Percentiles rank a stretch among this genome's conserved stretches.
Evolutionary conservation across 768 basidiomycete species (phyloP).

Genomic region (Mycena galopus): DNA sequence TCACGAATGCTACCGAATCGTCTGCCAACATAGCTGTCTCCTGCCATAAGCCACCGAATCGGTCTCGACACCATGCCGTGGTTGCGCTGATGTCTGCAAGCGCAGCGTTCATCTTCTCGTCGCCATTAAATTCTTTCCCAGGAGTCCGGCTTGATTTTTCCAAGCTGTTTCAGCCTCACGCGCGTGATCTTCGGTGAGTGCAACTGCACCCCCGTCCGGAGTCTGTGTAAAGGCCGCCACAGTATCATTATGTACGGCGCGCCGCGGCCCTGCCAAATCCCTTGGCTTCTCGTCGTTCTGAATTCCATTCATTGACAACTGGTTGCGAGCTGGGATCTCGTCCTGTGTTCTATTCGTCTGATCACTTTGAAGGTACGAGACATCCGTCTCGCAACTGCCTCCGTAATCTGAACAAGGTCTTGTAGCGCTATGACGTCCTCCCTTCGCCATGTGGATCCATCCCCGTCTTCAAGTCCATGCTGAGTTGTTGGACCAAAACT

Average conservation of each 20-base stretch:
- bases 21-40: no score
- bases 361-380: conserved; percentile 1
- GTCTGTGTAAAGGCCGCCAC: no score
- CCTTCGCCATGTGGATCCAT: neutral
- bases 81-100: neutral
- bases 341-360: neutral
- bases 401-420: conserved; percentile 2
- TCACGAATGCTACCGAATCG: no score
- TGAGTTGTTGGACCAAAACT: conserved; percentile 5
- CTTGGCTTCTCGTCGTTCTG: neutral
- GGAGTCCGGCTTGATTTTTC: no score
- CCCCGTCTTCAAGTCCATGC: neutral
- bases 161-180: no score
- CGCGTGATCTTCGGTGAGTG: neutral
- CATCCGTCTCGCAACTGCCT: neutral
- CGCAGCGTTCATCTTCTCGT: neutral
- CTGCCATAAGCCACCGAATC: no score
- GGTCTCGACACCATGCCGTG: no score
- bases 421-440: neutral
- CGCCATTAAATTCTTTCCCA: neutral
- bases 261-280: neutral
- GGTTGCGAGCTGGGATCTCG: neutral
- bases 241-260: no score
- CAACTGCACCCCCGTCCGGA: neutral
- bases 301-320: neutral